A percentile compares a stretch with the other conserved stretches of the same genome.
Conservation (phyloP, 2,329 filamentous ascomycete genomes). For the Lachnellula arida region DNA sequence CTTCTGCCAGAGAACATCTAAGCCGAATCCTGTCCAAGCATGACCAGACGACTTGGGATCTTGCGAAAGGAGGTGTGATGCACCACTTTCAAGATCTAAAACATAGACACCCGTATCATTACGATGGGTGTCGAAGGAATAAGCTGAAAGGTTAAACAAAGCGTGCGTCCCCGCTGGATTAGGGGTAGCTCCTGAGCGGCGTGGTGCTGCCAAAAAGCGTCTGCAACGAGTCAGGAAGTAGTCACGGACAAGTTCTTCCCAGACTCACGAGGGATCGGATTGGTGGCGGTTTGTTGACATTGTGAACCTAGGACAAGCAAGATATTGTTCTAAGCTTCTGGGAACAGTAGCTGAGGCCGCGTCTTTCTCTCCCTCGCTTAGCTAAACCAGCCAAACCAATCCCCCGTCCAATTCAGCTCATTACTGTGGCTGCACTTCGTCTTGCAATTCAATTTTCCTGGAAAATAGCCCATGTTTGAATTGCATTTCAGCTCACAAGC, state of each 20-base stretch:
- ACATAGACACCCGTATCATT: neutral
- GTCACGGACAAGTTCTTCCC: neutral
- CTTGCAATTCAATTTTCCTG: too few species aligned
- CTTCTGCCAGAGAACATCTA: slow-evolving; percentile 4
- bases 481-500: too few species aligned
- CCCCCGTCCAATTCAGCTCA: too few species aligned
- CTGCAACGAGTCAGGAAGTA: neutral
- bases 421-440: too few species aligned
- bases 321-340: too few species aligned
- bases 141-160: slow-evolving; percentile 64
- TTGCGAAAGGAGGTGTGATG: neutral
- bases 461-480: too few species aligned
- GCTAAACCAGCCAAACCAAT: too few species aligned
- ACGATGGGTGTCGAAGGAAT: slow-evolving; percentile 60
- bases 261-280: neutral
- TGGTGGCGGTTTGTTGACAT: neutral
- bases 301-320: neutral
- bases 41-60: neutral
- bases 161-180: slow-evolving; percentile 58
- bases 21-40: neutral
- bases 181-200: slow-evolving; percentile 61
- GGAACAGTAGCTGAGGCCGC: too few species aligned
- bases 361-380: too few species aligned
- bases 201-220: slow-evolving; percentile 66
- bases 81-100: neutral